Evolutionary conservation across 2,329 filamentous ascomycete species (phyloP).

Genomic region (Trichocomaceae sp.): DNA sequence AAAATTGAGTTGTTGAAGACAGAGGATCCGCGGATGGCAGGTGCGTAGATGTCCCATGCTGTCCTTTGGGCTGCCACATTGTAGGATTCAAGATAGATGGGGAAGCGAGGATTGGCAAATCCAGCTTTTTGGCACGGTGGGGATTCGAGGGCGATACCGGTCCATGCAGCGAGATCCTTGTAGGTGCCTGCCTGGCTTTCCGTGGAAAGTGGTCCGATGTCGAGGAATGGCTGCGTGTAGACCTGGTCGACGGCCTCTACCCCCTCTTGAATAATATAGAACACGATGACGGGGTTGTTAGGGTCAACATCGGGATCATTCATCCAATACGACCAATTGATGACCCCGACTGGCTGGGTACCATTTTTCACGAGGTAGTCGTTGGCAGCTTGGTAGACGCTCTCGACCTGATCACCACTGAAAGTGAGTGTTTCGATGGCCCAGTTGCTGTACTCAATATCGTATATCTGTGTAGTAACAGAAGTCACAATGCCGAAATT

Average conservation of each 20-base stretch:
- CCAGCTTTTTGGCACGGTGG: slow-evolving; percentile 26
- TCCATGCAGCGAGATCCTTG: slow-evolving; percentile 41
- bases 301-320: slow-evolving; percentile 14
- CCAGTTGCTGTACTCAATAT: slow-evolving; percentile 30
- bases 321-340: slow-evolving; percentile 42
- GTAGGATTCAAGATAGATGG: no score
- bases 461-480: slow-evolving; percentile 42
- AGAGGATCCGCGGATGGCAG: slow-evolving; percentile 30
- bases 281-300: no score
- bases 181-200: slow-evolving; percentile 37
- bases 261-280: no score
- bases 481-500: slow-evolving; percentile 39
- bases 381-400: slow-evolving; percentile 44
- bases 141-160: slow-evolving; percentile 31
- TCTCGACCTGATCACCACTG: slow-evolving; percentile 45
- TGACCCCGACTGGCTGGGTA: slow-evolving; percentile 40
- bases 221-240: slow-evolving; percentile 41
- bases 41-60: slow-evolving; percentile 31
- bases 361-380: slow-evolving; percentile 37
- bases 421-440: slow-evolving; percentile 42
- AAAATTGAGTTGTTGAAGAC: slow-evolving; percentile 41
- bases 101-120: no score
- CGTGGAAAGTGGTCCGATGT: slow-evolving; percentile 35
- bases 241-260: slow-evolving; percentile 32
- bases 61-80: no score